phyloP scores from a whole-genome alignment of 2,329 filamentous ascomycete species.

The Xylariaceae sp. region DNA sequence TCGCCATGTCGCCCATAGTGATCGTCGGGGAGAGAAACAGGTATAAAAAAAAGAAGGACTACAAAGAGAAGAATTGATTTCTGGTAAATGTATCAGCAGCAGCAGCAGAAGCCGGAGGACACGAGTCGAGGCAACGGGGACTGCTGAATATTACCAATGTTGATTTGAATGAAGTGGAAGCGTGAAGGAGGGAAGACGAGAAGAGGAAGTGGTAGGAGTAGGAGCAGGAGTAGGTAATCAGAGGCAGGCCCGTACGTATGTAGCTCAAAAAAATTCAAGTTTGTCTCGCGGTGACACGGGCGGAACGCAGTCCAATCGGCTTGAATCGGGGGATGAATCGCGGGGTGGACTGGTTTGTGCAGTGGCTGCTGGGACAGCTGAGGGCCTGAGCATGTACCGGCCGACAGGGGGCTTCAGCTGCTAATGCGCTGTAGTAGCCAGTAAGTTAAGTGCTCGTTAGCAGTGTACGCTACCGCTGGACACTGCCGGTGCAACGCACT shows the following conservation, averaged over 20 bases:
- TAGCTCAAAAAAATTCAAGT: conserved; percentile 12
- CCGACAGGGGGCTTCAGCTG: neutral
- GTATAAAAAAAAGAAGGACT: conserved; percentile 3
- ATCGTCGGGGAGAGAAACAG: conserved; percentile 1
- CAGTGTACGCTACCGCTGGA: too few relatives aligned
- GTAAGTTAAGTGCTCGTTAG: neutral
- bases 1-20: conserved; percentile 27
- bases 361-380: neutral
- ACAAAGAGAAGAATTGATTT: neutral
- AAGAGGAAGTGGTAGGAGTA: neutral
- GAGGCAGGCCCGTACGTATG: neutral
- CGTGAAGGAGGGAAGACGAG: neutral
- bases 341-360: conserved; percentile 9
- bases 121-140: neutral
- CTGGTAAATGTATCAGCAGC: conserved; percentile 7
- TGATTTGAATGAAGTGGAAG: conserved; percentile 2
- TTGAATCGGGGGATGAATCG: conserved; percentile 14
- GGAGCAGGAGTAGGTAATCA: neutral
- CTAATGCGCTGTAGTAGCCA: neutral
- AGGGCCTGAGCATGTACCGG: neutral
- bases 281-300: conserved; percentile 5
- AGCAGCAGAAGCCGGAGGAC: neutral
- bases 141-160: conserved; percentile 4
- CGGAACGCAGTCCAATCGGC: conserved; percentile 16
- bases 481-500: too few relatives aligned